Conservation (phyloP, 2,329 filamentous ascomycete species). For the Rutstroemia sydowiana region DNA sequence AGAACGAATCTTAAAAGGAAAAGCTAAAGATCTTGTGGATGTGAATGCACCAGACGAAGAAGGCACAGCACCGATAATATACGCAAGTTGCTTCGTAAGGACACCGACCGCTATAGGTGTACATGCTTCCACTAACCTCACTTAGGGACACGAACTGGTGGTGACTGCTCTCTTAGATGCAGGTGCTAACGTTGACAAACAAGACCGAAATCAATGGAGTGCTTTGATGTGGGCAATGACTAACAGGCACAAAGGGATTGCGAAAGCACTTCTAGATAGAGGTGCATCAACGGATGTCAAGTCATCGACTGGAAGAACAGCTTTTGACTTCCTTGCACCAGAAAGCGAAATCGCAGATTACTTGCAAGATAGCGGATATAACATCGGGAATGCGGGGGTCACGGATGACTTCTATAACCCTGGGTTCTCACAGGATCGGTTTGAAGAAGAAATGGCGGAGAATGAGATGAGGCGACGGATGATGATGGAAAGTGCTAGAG, state of each 20-base stretch:
- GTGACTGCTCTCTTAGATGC: slow-evolving; percentile 78
- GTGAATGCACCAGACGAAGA: slow-evolving; percentile 87
- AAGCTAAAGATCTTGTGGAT: slow-evolving; percentile 69
- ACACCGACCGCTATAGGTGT: slow-evolving; percentile 16
- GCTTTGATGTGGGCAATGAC: slow-evolving; percentile 99
- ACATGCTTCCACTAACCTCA: slow-evolving; percentile 12
- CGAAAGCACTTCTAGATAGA: slow-evolving; percentile 84
- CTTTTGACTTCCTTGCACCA: slow-evolving; percentile 90
- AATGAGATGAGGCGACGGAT: slow-evolving; percentile 91
- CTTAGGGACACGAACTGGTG: slow-evolving; percentile 77
- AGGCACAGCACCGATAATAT: slow-evolving; percentile 92
- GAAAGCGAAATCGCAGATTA: slow-evolving; percentile 97
- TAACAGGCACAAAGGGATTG: slow-evolving; percentile 92
- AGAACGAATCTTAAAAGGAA: slow-evolving; percentile 64
- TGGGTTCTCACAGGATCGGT: slow-evolving; percentile 85
- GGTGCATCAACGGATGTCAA: slow-evolving; percentile 94
- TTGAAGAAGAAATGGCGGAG: slow-evolving; percentile 96
- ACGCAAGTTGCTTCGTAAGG: slow-evolving; percentile 91
- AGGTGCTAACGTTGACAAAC: slow-evolving; percentile 82
- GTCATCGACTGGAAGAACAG: slow-evolving; percentile 86
- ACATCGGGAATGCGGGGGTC: slow-evolving; percentile 71
- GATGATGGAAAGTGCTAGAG: slow-evolving; percentile 98
- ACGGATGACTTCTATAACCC: slow-evolving; percentile 90
- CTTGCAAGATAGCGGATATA: slow-evolving; percentile 88
- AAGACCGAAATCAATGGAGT: slow-evolving; percentile 96